phyloP scores from a whole-genome alignment of 305 asterid species.

The Fraxinus greggii region DNA sequence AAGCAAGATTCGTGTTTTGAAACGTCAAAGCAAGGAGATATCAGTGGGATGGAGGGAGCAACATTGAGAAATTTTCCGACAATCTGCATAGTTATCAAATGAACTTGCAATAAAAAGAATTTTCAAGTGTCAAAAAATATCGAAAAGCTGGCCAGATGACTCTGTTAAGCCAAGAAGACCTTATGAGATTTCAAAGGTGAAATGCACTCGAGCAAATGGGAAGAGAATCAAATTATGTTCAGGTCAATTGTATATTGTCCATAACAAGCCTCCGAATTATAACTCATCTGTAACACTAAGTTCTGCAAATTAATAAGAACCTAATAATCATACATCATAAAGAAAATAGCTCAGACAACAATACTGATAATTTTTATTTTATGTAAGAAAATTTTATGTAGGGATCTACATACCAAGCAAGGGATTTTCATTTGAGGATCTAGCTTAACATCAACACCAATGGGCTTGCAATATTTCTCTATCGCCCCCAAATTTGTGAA shows the following conservation, averaged over 20 bases:
- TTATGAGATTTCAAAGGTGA: neutral
- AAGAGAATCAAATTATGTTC: neutral
- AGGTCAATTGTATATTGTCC: constrained; percentile 1
- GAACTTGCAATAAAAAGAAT: neutral
- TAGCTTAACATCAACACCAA: constrained; percentile 66
- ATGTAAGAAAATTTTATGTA: constrained; percentile 8
- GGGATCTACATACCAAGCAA: constrained; percentile 66
- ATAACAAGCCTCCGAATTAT: constrained; percentile 11
- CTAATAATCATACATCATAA: neutral
- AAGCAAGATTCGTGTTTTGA: neutral
- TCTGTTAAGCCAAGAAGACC: constrained; percentile 8
- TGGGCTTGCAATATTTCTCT: constrained; percentile 71
- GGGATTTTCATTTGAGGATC: constrained; percentile 92
- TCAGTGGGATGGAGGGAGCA: neutral
- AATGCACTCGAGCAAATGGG: neutral
- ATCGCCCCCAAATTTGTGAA: constrained; percentile 66
- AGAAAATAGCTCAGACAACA: constrained; percentile 12
- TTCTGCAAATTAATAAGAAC: neutral
- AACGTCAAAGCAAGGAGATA: neutral
- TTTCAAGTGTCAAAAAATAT: constrained; percentile 19
- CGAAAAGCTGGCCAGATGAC: constrained; percentile 5
- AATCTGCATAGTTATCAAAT: neutral
- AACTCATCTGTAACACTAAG: neutral
- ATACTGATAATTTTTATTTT: constrained; percentile 9
- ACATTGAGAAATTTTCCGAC: neutral